A percentile compares a stretch with the other conserved stretches of the same genome.
Evolutionary conservation across 2,329 filamentous ascomycete species (phyloP).

Genomic region (Fusarium subglutinans): DNA sequence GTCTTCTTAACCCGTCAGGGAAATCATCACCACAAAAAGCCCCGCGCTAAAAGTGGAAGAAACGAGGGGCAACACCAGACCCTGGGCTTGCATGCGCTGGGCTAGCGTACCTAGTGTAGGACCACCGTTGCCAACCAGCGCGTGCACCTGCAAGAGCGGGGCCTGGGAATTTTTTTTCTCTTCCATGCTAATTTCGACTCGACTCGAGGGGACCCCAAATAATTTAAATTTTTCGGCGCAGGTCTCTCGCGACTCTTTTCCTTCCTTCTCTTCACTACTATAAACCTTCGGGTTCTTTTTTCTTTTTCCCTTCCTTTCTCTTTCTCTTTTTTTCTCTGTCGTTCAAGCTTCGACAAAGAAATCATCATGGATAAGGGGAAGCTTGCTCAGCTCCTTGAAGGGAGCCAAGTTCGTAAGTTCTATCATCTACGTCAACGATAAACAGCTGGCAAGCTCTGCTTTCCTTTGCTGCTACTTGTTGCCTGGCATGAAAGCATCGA

Average conservation of each 20-base stretch:
- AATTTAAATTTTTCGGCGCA: constrained; percentile 38
- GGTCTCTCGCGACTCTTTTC: constrained; percentile 30
- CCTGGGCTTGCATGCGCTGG: constrained; percentile 1
- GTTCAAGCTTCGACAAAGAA: constrained; percentile 35
- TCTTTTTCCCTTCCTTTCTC: constrained; percentile 13
- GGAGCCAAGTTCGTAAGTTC: constrained; percentile 83
- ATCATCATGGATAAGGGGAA: constrained; percentile 65
- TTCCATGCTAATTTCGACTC: constrained; percentile 29
- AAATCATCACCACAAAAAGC: constrained; percentile 28
- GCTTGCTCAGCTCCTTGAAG: constrained; percentile 87
- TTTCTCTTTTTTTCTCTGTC: constrained; percentile 37
- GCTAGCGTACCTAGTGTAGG: background rate
- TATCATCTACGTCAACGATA: background rate
- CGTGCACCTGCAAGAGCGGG: constrained; percentile 28
- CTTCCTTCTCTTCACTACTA: constrained; percentile 25
- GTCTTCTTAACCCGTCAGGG: constrained; percentile 12
- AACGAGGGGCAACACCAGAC: constrained; percentile 35
- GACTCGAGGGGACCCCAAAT: constrained; percentile 25
- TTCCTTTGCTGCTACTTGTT: constrained; percentile 1
- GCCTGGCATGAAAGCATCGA: background rate
- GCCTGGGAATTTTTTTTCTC: constrained; percentile 31
- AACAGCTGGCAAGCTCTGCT: background rate
- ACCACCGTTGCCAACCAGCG: constrained; percentile 8
- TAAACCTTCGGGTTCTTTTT: constrained; percentile 32
- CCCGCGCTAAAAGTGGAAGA: constrained; percentile 36